These are phyloP conservation scores for Zelopaecilomyces penicillatus DNA, from an alignment of 2,329 filamentous ascomycete species.

Conservation along the genomic window DNA sequence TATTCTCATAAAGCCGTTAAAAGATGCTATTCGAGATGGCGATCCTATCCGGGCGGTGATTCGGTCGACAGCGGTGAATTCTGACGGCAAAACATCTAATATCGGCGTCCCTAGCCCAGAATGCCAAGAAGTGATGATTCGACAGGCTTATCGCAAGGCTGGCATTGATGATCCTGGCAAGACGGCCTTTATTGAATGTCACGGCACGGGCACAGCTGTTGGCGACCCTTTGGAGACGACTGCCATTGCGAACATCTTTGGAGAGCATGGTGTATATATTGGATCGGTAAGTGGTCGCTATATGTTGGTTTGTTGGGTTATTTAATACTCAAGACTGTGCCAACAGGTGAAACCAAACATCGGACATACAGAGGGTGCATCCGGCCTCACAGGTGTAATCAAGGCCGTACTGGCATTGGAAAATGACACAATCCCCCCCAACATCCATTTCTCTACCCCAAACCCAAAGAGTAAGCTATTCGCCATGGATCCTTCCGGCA, in stretches of 20 bases:
- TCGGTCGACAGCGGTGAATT: constrained; percentile 26
- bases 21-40: constrained; percentile 37
- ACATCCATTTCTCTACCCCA: constrained; percentile 25
- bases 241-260: constrained; percentile 24
- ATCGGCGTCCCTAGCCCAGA: constrained; percentile 31
- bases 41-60: constrained; percentile 35
- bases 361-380: constrained; percentile 37
- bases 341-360: constrained; percentile 28
- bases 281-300: constrained; percentile 17
- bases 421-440: constrained; percentile 29
- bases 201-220: constrained; percentile 30
- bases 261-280: constrained; percentile 16
- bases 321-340: no score
- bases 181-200: constrained; percentile 29
- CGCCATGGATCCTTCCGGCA: no score
- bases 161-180: constrained; percentile 14
- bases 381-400: constrained; percentile 33
- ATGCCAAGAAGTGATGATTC: constrained; percentile 25
- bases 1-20: constrained; percentile 38
- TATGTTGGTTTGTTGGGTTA: not conserved
- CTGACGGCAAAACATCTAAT: constrained; percentile 34
- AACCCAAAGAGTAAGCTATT: constrained; percentile 27
- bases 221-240: constrained; percentile 29
- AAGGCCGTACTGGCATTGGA: constrained; percentile 35
- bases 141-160: constrained; percentile 20